Evolutionary conservation across 441 rosid species (phyloP).

Genomic region (Adansonia gregorii): DNA sequence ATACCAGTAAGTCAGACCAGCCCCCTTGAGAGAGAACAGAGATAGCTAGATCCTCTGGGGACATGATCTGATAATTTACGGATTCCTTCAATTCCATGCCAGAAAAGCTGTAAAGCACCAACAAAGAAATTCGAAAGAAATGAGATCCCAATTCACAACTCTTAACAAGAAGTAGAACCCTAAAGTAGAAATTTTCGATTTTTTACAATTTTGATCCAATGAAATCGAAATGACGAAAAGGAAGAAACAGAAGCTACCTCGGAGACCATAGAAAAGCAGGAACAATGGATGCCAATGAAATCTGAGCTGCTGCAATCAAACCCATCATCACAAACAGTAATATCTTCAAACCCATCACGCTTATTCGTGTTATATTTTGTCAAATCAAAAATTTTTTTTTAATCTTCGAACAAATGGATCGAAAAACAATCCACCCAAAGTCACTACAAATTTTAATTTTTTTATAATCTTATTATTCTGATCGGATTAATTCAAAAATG

Average conservation of each 20-base stretch:
- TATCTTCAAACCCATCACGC: conserved; percentile 30
- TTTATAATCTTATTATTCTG: not conserved
- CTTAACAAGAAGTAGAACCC: not conserved
- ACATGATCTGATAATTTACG: conserved; percentile 77
- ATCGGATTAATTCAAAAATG: not conserved
- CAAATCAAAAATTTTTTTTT: not conserved
- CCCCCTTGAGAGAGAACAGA: conserved; percentile 71
- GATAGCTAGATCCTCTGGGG: conserved; percentile 71
- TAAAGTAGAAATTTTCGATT: not conserved
- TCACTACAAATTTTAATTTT: not conserved
- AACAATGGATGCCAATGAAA: conserved; percentile 44
- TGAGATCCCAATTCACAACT: not conserved
- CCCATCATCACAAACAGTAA: conserved; percentile 35
- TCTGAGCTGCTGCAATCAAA: conserved; percentile 36
- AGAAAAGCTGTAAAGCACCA: conserved; percentile 35
- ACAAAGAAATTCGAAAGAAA: conserved; percentile 11
- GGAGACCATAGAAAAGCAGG: conserved; percentile 90
- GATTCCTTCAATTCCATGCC: conserved; percentile 41
- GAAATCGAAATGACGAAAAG: not conserved
- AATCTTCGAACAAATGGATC: not conserved
- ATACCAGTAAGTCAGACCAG: conserved; percentile 84
- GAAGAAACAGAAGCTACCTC: conserved; percentile 30
- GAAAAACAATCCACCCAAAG: not conserved
- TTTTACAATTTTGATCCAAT: not conserved
- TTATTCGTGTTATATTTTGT: conserved; percentile 23